phyloP scores from a whole-genome alignment of 179 eudicot species.

The Amaranthus tricolor region DNA sequence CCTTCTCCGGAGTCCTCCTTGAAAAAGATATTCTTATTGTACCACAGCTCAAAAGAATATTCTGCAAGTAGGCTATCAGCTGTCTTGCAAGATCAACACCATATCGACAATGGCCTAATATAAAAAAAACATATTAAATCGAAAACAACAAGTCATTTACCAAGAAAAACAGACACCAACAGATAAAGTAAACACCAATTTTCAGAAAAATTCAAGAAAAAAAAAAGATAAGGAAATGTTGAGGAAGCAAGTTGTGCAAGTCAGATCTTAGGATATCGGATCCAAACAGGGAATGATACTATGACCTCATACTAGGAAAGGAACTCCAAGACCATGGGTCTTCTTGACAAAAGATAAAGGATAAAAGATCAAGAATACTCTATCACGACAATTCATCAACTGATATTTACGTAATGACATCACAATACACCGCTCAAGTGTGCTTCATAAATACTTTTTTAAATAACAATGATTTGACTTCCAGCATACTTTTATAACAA shows the following conservation, averaged over 20 bases:
- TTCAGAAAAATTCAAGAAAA: neutral
- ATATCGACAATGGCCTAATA: slow-evolving; percentile 71
- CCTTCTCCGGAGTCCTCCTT: slow-evolving; percentile 87
- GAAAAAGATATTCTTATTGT: slow-evolving; percentile 73
- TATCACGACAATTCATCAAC: neutral
- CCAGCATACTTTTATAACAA: no score
- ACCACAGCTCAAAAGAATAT: slow-evolving; percentile 64
- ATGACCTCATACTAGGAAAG: neutral
- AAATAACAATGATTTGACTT: no score
- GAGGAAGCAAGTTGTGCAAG: neutral
- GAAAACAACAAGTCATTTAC: neutral
- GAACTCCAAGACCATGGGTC: neutral
- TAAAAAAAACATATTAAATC: slow-evolving; percentile 7
- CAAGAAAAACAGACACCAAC: slow-evolving; percentile 1
- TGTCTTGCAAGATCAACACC: slow-evolving; percentile 85
- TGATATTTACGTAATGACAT: no score
- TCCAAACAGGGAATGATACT: neutral
- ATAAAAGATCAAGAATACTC: neutral
- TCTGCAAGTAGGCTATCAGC: slow-evolving; percentile 59
- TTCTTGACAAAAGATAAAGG: neutral
- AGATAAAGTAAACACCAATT: neutral
- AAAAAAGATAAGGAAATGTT: neutral
- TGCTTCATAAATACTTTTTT: no score
- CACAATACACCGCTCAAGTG: no score
- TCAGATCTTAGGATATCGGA: neutral